Evolutionary conservation across 2,329 filamentous ascomycete species (phyloP), one percentile per base, ranked within the genome.

Genomic region (Davidsoniella neocaledoniae): DNA sequence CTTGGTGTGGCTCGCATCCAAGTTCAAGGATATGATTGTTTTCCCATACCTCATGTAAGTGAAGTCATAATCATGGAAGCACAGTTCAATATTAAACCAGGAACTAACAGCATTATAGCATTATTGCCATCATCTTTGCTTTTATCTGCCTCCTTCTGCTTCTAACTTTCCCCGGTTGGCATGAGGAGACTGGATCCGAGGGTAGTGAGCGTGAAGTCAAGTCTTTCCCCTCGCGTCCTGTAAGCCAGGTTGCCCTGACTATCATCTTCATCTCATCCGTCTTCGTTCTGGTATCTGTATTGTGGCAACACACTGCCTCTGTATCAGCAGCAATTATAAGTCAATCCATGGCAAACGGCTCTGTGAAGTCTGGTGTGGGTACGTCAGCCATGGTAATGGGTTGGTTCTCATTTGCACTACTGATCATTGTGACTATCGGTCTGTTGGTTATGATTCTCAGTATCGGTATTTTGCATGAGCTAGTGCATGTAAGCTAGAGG

Each of bases 1-100:
- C 65, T 70, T 98, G 60, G 88, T 98, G 59, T 98, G 90, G 91
- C 77, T 98, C 50, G 90, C 91, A 21, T 81, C 83, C 58, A 94
- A 94, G 57, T 98, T 98, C 70, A 96, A 96, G 66, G 87, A 96
- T 65, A 90, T 88, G 67, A 91, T 98, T 63, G 90, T 98, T 42
- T 98, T 98, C 63, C 91, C 91, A 8, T 98, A 96, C 62, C 70
- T 98, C 17, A 81, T 98, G 83, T 91, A 65, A 71, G 21, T 23
- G 21, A 23, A 23, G 84, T 70, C 14, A 16, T 14, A 12, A 16
- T 10, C 57, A 7, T 19, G 42, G n/a, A 23, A 26, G 17, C 2
- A 29, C 14, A 9, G 29, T 29, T n/a, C 8, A 21, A 29, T 41
- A 42, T 26, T 23, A 21, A 23, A 37, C n/a, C 4, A 2, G 19